phyloP scores from a whole-genome alignment of 345 rosid genomes.

The Ceriops tagal region DNA sequence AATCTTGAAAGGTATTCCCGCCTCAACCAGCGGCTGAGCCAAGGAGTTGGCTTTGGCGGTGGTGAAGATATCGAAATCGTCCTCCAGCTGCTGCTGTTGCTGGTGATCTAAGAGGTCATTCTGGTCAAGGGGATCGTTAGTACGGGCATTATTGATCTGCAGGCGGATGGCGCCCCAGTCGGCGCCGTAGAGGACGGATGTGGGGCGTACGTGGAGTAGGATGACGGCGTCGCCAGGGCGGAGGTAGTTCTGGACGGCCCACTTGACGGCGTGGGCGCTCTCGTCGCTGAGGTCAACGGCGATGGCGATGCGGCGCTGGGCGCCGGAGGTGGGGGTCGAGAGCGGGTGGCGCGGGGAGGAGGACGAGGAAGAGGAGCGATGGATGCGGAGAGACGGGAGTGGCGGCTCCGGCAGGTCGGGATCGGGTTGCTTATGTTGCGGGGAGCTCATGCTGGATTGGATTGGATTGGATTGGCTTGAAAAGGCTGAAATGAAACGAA shows the following conservation, averaged over 20 bases:
- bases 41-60: conserved; percentile 17
- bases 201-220: conserved; percentile 33
- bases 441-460: no score
- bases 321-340: conserved; percentile 8
- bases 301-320: conserved; percentile 31
- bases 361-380: conserved; percentile 1
- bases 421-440: not conserved
- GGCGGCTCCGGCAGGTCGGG: conserved; percentile 9
- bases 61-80: conserved; percentile 64
- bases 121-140: conserved; percentile 7
- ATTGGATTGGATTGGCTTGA: no score
- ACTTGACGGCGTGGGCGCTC: conserved; percentile 27
- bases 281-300: conserved; percentile 32
- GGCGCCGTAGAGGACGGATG: conserved; percentile 83
- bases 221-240: conserved; percentile 64
- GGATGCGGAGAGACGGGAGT: conserved; percentile 3
- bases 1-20: conserved; percentile 25
- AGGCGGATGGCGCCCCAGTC: conserved; percentile 87
- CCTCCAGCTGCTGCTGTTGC: conserved; percentile 46
- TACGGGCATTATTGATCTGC: conserved; percentile 26
- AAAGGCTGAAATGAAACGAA: no score
- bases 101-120: conserved; percentile 8
- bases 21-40: conserved; percentile 29
- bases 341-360: conserved; percentile 1
- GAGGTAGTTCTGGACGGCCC: conserved; percentile 33